A percentile compares a stretch with the other conserved stretches of the same genome.
phyloP scores from a whole-genome alignment of 257 asterid genomes.

The Lavandula angustifolia region DNA sequence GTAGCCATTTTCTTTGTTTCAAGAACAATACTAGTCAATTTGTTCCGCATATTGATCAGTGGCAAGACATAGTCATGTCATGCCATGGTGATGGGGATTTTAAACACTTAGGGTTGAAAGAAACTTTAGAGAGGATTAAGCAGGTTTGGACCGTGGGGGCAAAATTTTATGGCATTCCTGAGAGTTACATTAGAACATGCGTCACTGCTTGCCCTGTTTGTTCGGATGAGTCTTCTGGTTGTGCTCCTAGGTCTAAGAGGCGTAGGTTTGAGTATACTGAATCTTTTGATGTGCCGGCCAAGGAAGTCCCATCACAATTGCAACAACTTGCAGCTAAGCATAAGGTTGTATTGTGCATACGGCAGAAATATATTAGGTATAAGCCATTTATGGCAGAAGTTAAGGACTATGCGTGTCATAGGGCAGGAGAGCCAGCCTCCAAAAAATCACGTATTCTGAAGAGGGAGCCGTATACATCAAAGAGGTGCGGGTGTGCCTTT shows the following conservation, averaged over 20 bases:
- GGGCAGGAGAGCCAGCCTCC: slow-evolving; percentile 92
- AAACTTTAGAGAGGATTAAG: slow-evolving; percentile 78
- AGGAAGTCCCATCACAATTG: slow-evolving; percentile 78
- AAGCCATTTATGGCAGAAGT: slow-evolving; percentile 99
- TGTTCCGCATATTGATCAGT: slow-evolving; percentile 86
- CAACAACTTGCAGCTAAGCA: slow-evolving; percentile 89
- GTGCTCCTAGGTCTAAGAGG: slow-evolving; percentile 83
- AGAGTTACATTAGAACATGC: slow-evolving; percentile 84
- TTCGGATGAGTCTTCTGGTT: slow-evolving; percentile 74
- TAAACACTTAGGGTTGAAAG: slow-evolving; percentile 85
- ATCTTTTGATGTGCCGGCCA: slow-evolving; percentile 89
- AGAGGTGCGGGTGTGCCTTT: slow-evolving; percentile 95
- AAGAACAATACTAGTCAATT: slow-evolving; percentile 80
- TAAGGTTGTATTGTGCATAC: slow-evolving; percentile 87
- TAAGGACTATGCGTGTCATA: slow-evolving; percentile 95
- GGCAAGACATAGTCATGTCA: slow-evolving; percentile 94
- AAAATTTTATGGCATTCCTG: slow-evolving; percentile 95
- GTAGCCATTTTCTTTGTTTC: slow-evolving; percentile 72
- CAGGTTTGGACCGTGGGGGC: slow-evolving; percentile 99
- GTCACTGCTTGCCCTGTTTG: slow-evolving; percentile 82
- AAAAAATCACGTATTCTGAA: slow-evolving; percentile 71
- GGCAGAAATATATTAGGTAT: slow-evolving; percentile 91
- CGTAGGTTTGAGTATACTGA: slow-evolving; percentile 93
- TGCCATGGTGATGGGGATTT: slow-evolving; percentile 72
- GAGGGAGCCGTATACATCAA: slow-evolving; percentile 85